Percentiles rank a stretch among this genome's conserved stretches.
Conservation (phyloP, 2,329 filamentous ascomycete genomes). For the Didymella sp. region DNA sequence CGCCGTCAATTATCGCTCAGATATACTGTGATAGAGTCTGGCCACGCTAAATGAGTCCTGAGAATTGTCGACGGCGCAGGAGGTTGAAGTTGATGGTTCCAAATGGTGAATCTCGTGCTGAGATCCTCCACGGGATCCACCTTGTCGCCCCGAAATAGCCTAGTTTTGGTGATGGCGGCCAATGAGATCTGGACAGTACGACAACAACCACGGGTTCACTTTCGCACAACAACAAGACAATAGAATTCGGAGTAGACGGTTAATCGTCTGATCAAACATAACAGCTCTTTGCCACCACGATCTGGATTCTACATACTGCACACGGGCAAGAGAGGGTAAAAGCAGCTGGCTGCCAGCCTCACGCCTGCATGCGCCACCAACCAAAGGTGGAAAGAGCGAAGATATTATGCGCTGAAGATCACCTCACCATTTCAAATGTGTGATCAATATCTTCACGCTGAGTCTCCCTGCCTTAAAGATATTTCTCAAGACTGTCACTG, state of each 20-base stretch:
- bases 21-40: background rate
- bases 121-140: constrained; percentile 18
- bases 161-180: constrained; percentile 5
- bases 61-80: constrained; percentile 28
- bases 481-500: background rate
- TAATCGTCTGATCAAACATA: background rate
- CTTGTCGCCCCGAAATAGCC: constrained; percentile 12
- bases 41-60: constrained; percentile 2
- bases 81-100: constrained; percentile 28
- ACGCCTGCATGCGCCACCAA: constrained; percentile 22
- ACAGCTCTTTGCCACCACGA: background rate
- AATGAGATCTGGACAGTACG: constrained; percentile 12
- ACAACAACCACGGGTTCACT: constrained; percentile 16
- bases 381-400: constrained; percentile 26
- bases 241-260: background rate
- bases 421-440: constrained; percentile 7
- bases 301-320: background rate
- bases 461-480: background rate
- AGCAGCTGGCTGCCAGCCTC: constrained; percentile 16
- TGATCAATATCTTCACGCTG: background rate
- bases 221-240: constrained; percentile 5
- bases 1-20: constrained; percentile 5
- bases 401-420: constrained; percentile 12
- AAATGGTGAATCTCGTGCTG: constrained; percentile 35
- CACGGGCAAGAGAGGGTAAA: background rate